These are phyloP conservation scores for Xerocomus spinulosus DNA, from an alignment of 768 basidiomycete genomes.

Conservation along the genomic window DNA sequence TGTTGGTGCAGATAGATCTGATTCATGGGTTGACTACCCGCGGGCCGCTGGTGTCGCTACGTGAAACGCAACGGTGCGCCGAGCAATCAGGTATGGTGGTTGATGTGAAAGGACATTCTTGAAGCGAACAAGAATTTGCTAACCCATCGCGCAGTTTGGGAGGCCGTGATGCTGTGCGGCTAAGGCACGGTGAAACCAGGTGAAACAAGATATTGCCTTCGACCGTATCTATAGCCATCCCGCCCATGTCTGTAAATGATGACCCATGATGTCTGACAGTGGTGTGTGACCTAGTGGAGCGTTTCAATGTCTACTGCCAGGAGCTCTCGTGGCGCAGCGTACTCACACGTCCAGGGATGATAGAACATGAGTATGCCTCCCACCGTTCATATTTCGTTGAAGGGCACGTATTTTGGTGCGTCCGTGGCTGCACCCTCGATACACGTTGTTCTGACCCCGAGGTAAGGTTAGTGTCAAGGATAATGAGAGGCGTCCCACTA, in stretches of 20 bases:
- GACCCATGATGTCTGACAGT: not conserved
- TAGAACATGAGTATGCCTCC: not conserved
- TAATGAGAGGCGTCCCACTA: not conserved
- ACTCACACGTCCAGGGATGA: constrained; percentile 7
- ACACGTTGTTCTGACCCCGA: not conserved
- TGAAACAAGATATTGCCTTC: constrained; percentile 2
- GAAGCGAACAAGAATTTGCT: not conserved
- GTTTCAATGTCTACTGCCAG: not conserved
- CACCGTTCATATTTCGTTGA: not conserved
- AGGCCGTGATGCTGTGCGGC: not conserved
- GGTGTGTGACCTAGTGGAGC: not conserved
- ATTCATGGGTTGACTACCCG: not conserved
- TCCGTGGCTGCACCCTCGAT: not conserved
- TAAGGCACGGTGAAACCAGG: not conserved
- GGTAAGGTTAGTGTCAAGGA: not conserved
- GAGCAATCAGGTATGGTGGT: not conserved
- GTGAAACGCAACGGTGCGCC: constrained; percentile 3
- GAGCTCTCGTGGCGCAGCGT: not conserved
- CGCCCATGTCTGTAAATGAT: not conserved
- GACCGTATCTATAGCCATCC: not conserved
- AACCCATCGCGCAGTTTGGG: not conserved
- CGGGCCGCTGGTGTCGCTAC: not conserved
- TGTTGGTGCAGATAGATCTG: not conserved
- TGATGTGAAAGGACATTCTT: constrained; percentile 1
- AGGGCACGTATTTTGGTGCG: not conserved